Percentiles rank a stretch among this genome's conserved stretches.
These are phyloP conservation scores for Trametes pubescens DNA, from an alignment of 1,284 basidiomycete genomes.

Conservation along the genomic window DNA sequence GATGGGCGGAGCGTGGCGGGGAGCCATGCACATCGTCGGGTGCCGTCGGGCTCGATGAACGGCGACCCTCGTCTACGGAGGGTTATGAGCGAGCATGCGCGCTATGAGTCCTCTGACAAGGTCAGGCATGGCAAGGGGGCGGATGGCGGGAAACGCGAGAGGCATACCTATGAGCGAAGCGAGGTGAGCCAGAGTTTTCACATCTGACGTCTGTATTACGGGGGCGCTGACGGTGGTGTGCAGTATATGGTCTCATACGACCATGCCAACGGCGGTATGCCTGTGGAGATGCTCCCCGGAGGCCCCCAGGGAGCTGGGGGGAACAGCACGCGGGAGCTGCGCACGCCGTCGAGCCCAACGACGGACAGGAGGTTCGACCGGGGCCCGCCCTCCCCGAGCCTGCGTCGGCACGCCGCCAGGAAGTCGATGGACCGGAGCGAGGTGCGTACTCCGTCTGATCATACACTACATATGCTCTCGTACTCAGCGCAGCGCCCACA, in stretches of 20 bases:
- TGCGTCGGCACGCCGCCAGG: conserved; percentile 30
- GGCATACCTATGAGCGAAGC: conserved; percentile 41
- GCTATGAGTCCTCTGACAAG: conserved; percentile 17
- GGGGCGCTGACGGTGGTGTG: not conserved
- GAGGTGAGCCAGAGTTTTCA: conserved; percentile 34
- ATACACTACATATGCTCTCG: not conserved
- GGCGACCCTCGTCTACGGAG: conserved; percentile 32
- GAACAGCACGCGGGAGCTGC: conserved; percentile 15
- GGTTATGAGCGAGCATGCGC: conserved; percentile 31
- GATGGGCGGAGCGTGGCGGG: conserved; percentile 17
- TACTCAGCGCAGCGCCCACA: conserved; percentile 13
- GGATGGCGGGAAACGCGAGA: conserved; percentile 26
- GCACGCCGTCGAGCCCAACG: conserved; percentile 30
- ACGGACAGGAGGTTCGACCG: conserved; percentile 27
- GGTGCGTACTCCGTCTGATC: conserved; percentile 21
- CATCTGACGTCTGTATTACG: not conserved
- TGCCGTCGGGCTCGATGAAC: conserved; percentile 30
- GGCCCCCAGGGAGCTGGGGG: conserved; percentile 34
- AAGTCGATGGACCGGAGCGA: conserved; percentile 35
- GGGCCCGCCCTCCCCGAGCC: conserved; percentile 32
- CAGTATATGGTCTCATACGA: conserved; percentile 44
- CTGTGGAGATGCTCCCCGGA: conserved; percentile 8
- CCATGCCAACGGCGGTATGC: conserved; percentile 28
- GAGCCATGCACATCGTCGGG: conserved; percentile 32
- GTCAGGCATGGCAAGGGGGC: conserved; percentile 25